A percentile compares a stretch with the other conserved stretches of the same genome.
phyloP scores from a whole-genome alignment of 495 filamentous ascomycete genomes.

The Aspergillus campestris region DNA sequence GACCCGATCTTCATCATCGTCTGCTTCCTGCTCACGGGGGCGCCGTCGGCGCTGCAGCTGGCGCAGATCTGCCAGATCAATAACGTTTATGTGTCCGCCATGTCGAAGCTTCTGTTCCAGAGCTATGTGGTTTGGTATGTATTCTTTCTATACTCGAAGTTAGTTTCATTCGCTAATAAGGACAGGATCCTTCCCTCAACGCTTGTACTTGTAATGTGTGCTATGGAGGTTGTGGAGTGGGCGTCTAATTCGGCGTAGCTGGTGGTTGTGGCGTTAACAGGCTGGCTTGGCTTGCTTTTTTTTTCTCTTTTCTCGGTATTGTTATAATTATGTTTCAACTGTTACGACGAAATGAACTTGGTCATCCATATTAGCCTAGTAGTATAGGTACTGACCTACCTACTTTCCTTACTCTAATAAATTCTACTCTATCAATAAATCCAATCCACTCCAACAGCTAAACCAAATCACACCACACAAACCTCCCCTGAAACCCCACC shows the following conservation, averaged over 20 bases:
- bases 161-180: conserved; percentile 18
- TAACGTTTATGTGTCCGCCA: conserved; percentile 84
- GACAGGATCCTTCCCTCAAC: conserved; percentile 88
- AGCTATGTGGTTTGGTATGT: conserved; percentile 93
- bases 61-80: conserved; percentile 99
- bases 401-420: background rate
- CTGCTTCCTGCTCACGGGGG: conserved; percentile 90
- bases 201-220: conserved; percentile 79
- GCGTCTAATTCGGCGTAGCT: conserved; percentile 30
- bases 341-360: too few relatives aligned
- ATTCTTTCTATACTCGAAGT: background rate
- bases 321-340: background rate
- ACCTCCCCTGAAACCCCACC: background rate
- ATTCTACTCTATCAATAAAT: too few relatives aligned
- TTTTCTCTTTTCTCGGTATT: conserved; percentile 4
- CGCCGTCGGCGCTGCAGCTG: conserved; percentile 87
- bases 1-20: conserved; percentile 98
- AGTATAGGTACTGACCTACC: too few relatives aligned
- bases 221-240: conserved; percentile 92
- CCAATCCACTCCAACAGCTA: too few relatives aligned
- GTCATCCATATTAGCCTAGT: too few relatives aligned
- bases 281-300: background rate
- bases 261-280: background rate
- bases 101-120: conserved; percentile 90
- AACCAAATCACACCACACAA: too few relatives aligned